Evolutionary conservation across 805 yeast species (phyloP), one percentile per base, ranked within the genome.

Genomic region (Ogataea neopini): DNA sequence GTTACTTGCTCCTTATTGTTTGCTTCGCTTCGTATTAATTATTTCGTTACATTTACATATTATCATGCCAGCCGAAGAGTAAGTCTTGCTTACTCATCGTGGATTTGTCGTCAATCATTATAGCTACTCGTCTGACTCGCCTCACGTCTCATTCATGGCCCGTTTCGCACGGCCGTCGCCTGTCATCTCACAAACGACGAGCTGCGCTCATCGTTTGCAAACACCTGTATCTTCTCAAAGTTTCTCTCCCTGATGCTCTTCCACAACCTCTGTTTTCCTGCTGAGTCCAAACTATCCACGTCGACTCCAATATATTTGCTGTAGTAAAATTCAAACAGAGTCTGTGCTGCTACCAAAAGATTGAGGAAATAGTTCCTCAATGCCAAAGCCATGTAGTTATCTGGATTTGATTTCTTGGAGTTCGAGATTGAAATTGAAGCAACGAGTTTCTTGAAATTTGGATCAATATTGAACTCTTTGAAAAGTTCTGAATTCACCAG

Each of bases 311-410:
- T 61, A 22, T 48, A 34, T 17, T 42, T 45, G 52, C 69, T 68
- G 39, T 70, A 53, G 50, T 75, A 71, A 57, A 74, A 77, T 54
- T 77, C 82, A 49, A 73, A 69, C 6, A 79, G 74, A 0, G 82
- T 77, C 36, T 80, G 76, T 6, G 80, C 75, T 3, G 81, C 82
- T 10, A 80, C 81, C 10, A 79, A 73, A 46, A 77, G 61, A 58
- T 77, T 77, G n/a, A 77, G 67, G 47, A 77, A 64, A 51, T 74
- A 77, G 60, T 77, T 76, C 43, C 80, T 58, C 25, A 77, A 58
- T 4, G 81, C 80, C 20, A 75, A 68, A 43, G 72, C 72, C 58
- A 71, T 73, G 44, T 65, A 74, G 22, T 47, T 29, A 6, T 41
- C 32, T 3, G 48, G 66, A 50, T 73, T 77, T 11, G 74, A 57